Conservation (phyloP, 2,329 filamentous ascomycete genomes). For the Neofusicoccum laricinum region DNA sequence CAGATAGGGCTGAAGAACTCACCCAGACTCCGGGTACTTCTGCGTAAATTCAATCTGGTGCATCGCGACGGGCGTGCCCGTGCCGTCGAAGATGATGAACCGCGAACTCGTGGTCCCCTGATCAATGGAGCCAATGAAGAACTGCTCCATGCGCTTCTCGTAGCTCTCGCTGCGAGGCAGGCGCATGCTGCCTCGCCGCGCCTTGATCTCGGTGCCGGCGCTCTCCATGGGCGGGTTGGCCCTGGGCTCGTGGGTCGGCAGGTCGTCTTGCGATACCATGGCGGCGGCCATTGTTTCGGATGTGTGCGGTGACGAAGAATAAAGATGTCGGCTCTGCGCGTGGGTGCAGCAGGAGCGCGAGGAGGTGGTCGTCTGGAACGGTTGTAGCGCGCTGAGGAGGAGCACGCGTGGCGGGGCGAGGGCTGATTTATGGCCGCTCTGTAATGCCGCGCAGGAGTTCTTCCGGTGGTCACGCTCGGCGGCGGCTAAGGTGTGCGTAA, state of each 20-base stretch:
- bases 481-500: slow-evolving; percentile 1
- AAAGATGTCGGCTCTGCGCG: background rate
- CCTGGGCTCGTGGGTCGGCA: background rate
- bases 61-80: slow-evolving; percentile 72
- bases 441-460: background rate
- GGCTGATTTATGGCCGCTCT: background rate
- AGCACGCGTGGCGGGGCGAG: background rate
- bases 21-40: slow-evolving; percentile 82
- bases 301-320: background rate
- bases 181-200: slow-evolving; percentile 11
- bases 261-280: background rate
- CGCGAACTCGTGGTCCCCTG: slow-evolving; percentile 87
- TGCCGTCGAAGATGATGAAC: slow-evolving; percentile 84
- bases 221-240: slow-evolving; percentile 10
- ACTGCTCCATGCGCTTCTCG: slow-evolving; percentile 38
- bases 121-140: slow-evolving; percentile 84
- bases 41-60: slow-evolving; percentile 88
- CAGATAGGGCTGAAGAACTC: slow-evolving; percentile 36
- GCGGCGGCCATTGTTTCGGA: slow-evolving; percentile 12
- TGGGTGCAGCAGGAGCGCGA: background rate
- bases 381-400: background rate
- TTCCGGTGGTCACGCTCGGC: background rate
- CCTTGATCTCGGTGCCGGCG: slow-evolving; percentile 14
- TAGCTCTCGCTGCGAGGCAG: slow-evolving; percentile 14
- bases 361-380: background rate